Evolutionary conservation across 1,284 basidiomycete species (phyloP), one percentile per base, ranked within the genome.

Genomic region (Megacollybia platyphylla): DNA sequence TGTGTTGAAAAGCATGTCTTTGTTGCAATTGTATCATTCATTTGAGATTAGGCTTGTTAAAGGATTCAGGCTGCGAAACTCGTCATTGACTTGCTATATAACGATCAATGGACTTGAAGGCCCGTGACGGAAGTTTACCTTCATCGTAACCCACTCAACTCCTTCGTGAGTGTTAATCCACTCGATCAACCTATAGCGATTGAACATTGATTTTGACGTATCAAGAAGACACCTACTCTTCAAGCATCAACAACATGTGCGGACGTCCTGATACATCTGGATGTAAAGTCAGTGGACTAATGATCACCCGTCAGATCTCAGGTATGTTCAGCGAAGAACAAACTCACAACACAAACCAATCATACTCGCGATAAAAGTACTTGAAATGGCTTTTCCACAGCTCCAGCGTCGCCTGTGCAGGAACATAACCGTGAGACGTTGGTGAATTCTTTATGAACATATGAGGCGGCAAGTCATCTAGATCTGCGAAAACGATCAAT

Each of bases 121-220:
- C 10, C 31, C 15, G 10, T 11, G 15, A 11, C 31, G 4, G 15
- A 15, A 7, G 15, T 15, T 15, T 7, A 34, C 31, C 15, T 27
- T 68, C 74, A 87, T 76, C 13, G 79, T 75, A 11, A 80, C 79
- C 79, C 80, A 87, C 45, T 82, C 69, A 2, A 87, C 73, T 42
- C 76, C 72, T 24, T 76, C 72, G 54, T 86, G 81, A 2, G 69
- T 73, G 53, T 85, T 85, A 42, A 87, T 67, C 79, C 81, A 86
- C 51, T 82, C 75, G 51, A 88, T 85, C 56, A 87, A 83, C 39
- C 15, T 38, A 4, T 18, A 3, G 2, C 6, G 1, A 30, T 41
- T 41, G n/a, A 43, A 34, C 44, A 30, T 36, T 20, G 13, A n/a
- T 17, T 7, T 11, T 38, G n/a, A 18, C 36, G 36, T 27, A 24